phyloP scores from a whole-genome alignment of 805 yeast genomes.

The Lachancea waltii region DNA sequence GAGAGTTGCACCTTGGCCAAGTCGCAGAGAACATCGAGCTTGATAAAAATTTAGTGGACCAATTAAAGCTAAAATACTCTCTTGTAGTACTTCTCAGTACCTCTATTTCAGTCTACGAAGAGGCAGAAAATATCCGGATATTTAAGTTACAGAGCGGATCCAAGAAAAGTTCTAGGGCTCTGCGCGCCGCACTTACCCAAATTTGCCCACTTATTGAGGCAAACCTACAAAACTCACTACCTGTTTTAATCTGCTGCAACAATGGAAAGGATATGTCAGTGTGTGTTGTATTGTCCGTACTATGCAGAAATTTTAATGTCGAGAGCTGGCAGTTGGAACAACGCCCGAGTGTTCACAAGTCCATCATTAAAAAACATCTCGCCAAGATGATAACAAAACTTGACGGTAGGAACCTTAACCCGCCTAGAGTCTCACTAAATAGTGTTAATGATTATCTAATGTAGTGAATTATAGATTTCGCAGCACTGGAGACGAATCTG shows the following conservation, averaged over 20 bases:
- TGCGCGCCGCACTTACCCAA: slow-evolving; percentile 43
- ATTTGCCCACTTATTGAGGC: slow-evolving; percentile 32
- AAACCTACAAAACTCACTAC: slow-evolving; percentile 7
- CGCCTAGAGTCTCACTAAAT: slow-evolving; percentile 71
- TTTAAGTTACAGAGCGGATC: slow-evolving; percentile 33
- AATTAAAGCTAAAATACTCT: slow-evolving; percentile 12
- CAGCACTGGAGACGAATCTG: too few species aligned
- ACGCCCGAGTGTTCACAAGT: slow-evolving; percentile 37
- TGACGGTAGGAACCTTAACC: slow-evolving; percentile 49
- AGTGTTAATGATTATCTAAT: slow-evolving; percentile 57
- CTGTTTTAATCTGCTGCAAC: slow-evolving; percentile 49
- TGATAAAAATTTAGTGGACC: slow-evolving; percentile 4
- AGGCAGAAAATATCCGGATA: slow-evolving; percentile 4
- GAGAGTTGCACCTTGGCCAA: slow-evolving; percentile 19
- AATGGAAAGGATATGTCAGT: slow-evolving; percentile 61
- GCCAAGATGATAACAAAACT: slow-evolving; percentile 39
- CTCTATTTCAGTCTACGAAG: slow-evolving; percentile 7
- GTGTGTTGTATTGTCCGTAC: slow-evolving; percentile 48
- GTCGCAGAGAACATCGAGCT: slow-evolving; percentile 14
- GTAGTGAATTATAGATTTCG: too few species aligned
- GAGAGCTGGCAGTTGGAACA: slow-evolving; percentile 34
- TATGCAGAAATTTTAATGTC: slow-evolving; percentile 40
- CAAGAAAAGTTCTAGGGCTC: slow-evolving; percentile 61
- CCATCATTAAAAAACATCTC: slow-evolving; percentile 49
- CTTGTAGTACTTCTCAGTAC: slow-evolving; percentile 20